Conservation (phyloP, 257 asterid genomes). For the Primulina eburnea region DNA sequence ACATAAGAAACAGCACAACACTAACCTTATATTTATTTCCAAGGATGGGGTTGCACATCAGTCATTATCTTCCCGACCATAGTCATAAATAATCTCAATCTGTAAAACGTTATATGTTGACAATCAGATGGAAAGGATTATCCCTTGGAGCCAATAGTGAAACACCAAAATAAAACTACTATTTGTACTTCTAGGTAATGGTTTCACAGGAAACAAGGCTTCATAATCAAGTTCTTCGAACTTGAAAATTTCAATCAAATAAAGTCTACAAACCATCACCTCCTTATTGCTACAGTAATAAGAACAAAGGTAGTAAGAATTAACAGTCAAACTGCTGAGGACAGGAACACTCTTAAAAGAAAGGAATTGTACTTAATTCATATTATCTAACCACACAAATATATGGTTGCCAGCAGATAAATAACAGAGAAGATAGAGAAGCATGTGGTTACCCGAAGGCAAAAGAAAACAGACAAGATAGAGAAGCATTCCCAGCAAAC, state of each 20-base stretch:
- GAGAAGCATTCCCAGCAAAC: background rate
- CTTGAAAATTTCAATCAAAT: background rate
- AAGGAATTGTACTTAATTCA: background rate
- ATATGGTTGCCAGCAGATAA: background rate
- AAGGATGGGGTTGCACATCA: slow-evolving; percentile 33
- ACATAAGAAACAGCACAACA: background rate
- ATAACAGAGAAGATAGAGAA: background rate
- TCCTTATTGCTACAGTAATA: background rate
- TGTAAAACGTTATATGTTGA: slow-evolving; percentile 35
- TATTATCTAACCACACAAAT: background rate
- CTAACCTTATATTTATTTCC: slow-evolving; percentile 39
- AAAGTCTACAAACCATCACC: background rate
- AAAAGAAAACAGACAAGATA: background rate
- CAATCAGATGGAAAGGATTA: slow-evolving; percentile 4
- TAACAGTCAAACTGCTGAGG: background rate
- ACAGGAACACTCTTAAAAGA: background rate
- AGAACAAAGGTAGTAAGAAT: background rate
- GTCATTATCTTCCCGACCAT: slow-evolving; percentile 69
- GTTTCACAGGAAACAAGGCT: background rate
- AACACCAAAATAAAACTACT: background rate
- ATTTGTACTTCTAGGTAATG: background rate
- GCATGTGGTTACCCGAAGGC: background rate
- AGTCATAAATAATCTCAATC: slow-evolving; percentile 84
- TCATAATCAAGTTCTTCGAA: background rate
- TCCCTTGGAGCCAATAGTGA: background rate